A percentile compares a stretch with the other conserved stretches of the same genome.
Conservation (phyloP, 2,329 filamentous ascomycete genomes). For the Arthrobotrys conoides region DNA sequence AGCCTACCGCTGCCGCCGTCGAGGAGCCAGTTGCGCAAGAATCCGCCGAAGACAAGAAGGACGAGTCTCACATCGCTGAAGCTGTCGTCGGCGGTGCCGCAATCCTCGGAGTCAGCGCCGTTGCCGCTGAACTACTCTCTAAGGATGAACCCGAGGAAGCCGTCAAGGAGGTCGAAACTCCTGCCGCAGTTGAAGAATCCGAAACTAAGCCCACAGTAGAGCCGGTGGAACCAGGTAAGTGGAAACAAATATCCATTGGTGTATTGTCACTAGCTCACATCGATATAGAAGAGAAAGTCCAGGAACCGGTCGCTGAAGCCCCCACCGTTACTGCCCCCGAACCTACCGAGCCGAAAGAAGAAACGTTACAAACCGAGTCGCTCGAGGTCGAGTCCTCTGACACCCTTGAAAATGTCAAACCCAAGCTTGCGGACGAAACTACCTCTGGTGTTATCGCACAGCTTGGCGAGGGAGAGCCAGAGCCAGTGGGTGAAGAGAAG, state of each 20-base stretch:
- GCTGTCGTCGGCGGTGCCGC: conserved; percentile 29
- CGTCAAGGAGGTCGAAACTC: conserved; percentile 20
- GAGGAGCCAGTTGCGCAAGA: conserved; percentile 24
- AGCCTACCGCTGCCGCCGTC: conserved; percentile 63
- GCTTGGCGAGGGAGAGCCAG: not conserved
- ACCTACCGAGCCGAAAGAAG: conserved; percentile 11
- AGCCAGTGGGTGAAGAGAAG: conserved; percentile 24
- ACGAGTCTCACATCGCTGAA: conserved; percentile 29
- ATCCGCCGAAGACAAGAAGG: conserved; percentile 84
- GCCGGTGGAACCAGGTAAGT: conserved; percentile 45
- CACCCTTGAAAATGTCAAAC: conserved; percentile 1
- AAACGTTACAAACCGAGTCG: conserved; percentile 6
- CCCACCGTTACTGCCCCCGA: conserved; percentile 12
- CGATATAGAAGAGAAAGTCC: conserved; percentile 30
- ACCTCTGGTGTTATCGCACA: conserved; percentile 27
- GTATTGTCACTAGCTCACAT: conserved; percentile 17
- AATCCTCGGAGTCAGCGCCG: conserved; percentile 20
- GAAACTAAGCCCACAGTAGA: conserved; percentile 14
- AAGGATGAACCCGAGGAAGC: conserved; percentile 35
- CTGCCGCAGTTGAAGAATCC: conserved; percentile 22
- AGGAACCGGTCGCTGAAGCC: conserved; percentile 29
- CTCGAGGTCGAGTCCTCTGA: conserved; percentile 4
- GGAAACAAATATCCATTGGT: not conserved
- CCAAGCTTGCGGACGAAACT: conserved; percentile 17
- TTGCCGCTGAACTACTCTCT: conserved; percentile 33